Conservation (phyloP, 192 early-diverging fungal species). For the Kappamyces sp. region DNA sequence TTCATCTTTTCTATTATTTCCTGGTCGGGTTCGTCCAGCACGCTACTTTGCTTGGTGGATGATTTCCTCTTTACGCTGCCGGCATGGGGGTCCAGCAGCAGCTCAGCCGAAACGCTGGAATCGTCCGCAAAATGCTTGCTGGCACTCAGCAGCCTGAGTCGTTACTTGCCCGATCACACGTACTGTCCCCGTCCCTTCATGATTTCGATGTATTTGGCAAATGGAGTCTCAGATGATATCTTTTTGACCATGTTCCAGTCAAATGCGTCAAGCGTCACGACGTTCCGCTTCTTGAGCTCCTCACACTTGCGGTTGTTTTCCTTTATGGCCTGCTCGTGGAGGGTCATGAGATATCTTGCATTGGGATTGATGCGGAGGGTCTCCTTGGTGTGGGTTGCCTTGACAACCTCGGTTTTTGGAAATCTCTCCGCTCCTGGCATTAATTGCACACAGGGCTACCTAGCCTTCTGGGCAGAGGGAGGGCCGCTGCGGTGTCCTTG, state of each 20-base stretch:
- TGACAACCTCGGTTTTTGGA: slow-evolving; percentile 1
- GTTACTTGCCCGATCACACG: background rate
- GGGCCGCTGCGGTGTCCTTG: too few relatives aligned
- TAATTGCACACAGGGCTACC: background rate
- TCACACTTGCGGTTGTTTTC: background rate
- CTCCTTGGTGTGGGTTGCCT: background rate
- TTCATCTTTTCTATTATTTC: slow-evolving; percentile 1
- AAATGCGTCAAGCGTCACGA: background rate
- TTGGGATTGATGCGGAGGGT: slow-evolving; percentile 1
- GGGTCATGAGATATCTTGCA: slow-evolving; percentile 11
- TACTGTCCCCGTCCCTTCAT: slow-evolving; percentile 6
- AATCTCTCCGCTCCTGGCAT: slow-evolving; percentile 5
- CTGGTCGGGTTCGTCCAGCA: slow-evolving; percentile 2
- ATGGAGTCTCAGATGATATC: slow-evolving; percentile 8
- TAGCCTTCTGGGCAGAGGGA: too few relatives aligned
- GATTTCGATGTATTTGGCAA: slow-evolving; percentile 14
- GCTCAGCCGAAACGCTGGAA: background rate
- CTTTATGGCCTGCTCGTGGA: slow-evolving; percentile 10
- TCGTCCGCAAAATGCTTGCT: background rate
- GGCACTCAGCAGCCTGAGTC: too few relatives aligned
- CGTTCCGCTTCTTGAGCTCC: slow-evolving; percentile 2
- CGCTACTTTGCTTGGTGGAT: background rate
- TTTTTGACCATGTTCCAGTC: slow-evolving; percentile 14
- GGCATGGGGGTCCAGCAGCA: slow-evolving; percentile 1
- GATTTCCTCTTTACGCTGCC: background rate